Conservation (phyloP, 2,329 filamentous ascomycete genomes). For the Neurospora sp. region DNA sequence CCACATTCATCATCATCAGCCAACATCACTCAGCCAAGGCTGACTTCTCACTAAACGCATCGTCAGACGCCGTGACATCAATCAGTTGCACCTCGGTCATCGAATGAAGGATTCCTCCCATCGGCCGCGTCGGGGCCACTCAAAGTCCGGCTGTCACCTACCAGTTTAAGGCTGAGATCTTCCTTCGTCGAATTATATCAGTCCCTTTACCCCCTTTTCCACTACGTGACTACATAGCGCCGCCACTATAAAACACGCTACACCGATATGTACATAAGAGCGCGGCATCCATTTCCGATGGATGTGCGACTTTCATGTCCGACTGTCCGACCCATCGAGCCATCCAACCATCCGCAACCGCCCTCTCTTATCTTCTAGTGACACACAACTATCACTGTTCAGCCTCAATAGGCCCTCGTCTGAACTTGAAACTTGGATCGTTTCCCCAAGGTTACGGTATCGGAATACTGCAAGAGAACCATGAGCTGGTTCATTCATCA, state of each 20-base stretch:
- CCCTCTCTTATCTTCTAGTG: neutral
- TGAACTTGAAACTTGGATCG: neutral
- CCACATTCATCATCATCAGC: neutral
- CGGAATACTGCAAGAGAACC: neutral
- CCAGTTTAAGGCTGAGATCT: neutral
- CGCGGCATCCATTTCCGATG: neutral
- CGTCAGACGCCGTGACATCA: neutral
- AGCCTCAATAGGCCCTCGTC: neutral
- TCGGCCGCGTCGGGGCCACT: neutral
- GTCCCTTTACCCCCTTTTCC: neutral
- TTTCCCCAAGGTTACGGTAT: neutral
- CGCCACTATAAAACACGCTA: neutral
- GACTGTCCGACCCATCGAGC: neutral
- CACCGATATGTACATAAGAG: neutral
- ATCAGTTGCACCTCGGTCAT: neutral
- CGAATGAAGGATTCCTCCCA: neutral
- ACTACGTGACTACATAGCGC: neutral
- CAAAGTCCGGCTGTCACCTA: neutral
- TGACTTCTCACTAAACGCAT: neutral
- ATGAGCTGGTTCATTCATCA: no score
- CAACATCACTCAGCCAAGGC: neutral
- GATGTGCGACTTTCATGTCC: neutral
- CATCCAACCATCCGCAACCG: neutral
- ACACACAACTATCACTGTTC: neutral
- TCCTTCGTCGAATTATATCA: neutral